A percentile compares a stretch with the other conserved stretches of the same genome.
Evolutionary conservation across 2,329 filamentous ascomycete species (phyloP).

Genomic region (Bipolaris oryzae): DNA sequence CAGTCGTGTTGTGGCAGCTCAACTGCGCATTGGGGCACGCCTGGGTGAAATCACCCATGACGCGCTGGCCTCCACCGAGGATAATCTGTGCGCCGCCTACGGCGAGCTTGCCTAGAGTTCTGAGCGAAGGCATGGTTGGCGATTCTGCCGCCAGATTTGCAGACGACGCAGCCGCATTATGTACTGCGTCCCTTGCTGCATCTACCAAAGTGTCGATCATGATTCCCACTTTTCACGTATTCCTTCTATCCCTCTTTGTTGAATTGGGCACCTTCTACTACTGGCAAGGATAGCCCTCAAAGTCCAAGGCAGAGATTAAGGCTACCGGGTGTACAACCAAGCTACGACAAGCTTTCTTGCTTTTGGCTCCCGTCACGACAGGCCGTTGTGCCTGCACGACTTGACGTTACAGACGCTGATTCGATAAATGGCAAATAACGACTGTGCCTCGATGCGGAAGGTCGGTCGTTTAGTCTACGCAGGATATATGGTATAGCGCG

Average conservation of each 20-base stretch:
- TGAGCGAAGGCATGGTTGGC: constrained; percentile 42
- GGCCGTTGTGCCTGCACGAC: constrained; percentile 27
- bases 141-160: constrained; percentile 25
- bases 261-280: constrained; percentile 13
- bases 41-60: constrained; percentile 33
- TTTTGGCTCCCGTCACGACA: constrained; percentile 28
- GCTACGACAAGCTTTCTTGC: constrained; percentile 32
- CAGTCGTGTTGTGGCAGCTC: constrained; percentile 69
- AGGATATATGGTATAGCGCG: constrained; percentile 6
- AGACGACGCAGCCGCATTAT: constrained; percentile 31
- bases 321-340: constrained; percentile 14
- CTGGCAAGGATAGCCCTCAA: constrained; percentile 3
- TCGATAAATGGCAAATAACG: constrained; percentile 17
- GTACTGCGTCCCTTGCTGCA: constrained; percentile 29
- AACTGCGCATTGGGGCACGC: constrained; percentile 53
- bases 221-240: no score
- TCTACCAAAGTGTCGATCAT: constrained; percentile 32
- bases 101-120: constrained; percentile 46
- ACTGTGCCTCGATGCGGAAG: constrained; percentile 28
- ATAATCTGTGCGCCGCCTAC: constrained; percentile 44
- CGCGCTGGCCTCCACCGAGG: constrained; percentile 32
- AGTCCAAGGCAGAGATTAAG: no score
- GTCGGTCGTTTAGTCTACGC: constrained; percentile 19
- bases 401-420: constrained; percentile 27
- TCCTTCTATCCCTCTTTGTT: no score